phyloP scores from a whole-genome alignment of 2,329 filamentous ascomycete species.

The Macroventuria anomochaeta region DNA sequence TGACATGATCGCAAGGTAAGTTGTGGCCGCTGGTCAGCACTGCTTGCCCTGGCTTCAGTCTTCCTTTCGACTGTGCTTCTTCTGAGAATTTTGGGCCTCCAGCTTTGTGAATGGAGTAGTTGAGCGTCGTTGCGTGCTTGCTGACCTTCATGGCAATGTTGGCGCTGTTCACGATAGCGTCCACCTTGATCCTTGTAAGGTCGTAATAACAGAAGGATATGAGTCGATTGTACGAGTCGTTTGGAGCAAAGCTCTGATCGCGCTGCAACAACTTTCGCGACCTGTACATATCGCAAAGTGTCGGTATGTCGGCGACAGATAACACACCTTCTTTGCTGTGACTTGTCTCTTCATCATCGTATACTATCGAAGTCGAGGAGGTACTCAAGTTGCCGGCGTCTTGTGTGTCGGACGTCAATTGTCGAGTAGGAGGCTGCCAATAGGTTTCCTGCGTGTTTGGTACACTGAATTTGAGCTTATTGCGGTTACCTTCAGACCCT shows the following conservation, averaged over 20 bases:
- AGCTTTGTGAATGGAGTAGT: slow-evolving; percentile 34
- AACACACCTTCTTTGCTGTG: slow-evolving; percentile 17
- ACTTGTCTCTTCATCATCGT: slow-evolving; percentile 12
- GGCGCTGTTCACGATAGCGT: slow-evolving; percentile 46
- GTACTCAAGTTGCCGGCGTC: slow-evolving; percentile 12
- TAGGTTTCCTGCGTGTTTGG: slow-evolving; percentile 1
- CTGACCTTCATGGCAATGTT: slow-evolving; percentile 23
- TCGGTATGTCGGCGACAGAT: slow-evolving; percentile 32
- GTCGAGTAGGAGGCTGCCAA: neutral
- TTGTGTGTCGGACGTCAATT: neutral
- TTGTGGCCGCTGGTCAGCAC: slow-evolving; percentile 36
- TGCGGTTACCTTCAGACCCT: slow-evolving; percentile 17
- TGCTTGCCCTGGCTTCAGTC: slow-evolving; percentile 32
- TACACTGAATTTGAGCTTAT: slow-evolving; percentile 28
- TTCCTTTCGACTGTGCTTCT: slow-evolving; percentile 26
- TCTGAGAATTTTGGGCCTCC: slow-evolving; percentile 35
- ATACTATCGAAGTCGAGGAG: slow-evolving; percentile 19
- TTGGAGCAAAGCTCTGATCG: slow-evolving; percentile 39
- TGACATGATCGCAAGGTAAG: slow-evolving; percentile 39
- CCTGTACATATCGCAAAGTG: slow-evolving; percentile 36
- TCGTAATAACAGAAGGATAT: slow-evolving; percentile 42
- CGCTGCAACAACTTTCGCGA: slow-evolving; percentile 31
- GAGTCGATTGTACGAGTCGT: slow-evolving; percentile 38
- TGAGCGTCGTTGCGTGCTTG: slow-evolving; percentile 26
- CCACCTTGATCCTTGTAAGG: slow-evolving; percentile 41